Percentiles rank a stretch among this genome's conserved stretches.
Conservation (phyloP, 805 yeast genomes). For the Lipomyces yamadae region DNA sequence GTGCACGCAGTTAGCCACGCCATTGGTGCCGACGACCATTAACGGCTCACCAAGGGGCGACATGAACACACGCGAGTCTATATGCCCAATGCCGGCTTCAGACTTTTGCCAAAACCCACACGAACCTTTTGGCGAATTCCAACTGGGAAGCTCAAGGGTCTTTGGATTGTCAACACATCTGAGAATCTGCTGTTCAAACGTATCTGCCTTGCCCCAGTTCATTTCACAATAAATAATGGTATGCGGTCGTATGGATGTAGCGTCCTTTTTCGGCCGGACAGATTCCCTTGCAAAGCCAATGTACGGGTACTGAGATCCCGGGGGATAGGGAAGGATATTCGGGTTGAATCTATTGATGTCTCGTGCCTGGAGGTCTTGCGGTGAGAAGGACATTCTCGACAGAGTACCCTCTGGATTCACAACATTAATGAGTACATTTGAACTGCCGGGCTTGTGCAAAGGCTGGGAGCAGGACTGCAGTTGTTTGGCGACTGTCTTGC, state of each 20-base stretch:
- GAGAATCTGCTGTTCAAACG: constrained; percentile 13
- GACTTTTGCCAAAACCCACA: constrained; percentile 7
- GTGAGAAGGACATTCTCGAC: background rate
- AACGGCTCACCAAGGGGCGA: constrained; percentile 35
- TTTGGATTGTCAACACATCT: constrained; percentile 18
- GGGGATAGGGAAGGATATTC: constrained; percentile 27
- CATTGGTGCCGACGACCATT: constrained; percentile 27
- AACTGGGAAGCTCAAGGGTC: constrained; percentile 11
- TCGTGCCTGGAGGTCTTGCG: background rate
- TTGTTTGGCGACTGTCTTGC: background rate
- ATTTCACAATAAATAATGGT: constrained; percentile 27
- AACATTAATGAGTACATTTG: background rate
- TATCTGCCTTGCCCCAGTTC: constrained; percentile 22
- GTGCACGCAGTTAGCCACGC: constrained; percentile 19
- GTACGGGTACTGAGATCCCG: constrained; percentile 26
- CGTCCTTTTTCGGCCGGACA: background rate
- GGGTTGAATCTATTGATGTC: constrained; percentile 16
- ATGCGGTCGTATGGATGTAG: constrained; percentile 9
- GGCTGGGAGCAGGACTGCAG: constrained; percentile 2
- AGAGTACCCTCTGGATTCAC: background rate
- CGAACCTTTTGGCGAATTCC: constrained; percentile 16
- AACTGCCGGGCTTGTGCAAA: background rate
- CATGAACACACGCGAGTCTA: constrained; percentile 32
- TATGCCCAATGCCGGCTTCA: constrained; percentile 15
- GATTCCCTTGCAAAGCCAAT: constrained; percentile 25